These are phyloP conservation scores for Colletotrichum musicola DNA, from an alignment of 2,329 filamentous ascomycete genomes.

Conservation along the genomic window DNA sequence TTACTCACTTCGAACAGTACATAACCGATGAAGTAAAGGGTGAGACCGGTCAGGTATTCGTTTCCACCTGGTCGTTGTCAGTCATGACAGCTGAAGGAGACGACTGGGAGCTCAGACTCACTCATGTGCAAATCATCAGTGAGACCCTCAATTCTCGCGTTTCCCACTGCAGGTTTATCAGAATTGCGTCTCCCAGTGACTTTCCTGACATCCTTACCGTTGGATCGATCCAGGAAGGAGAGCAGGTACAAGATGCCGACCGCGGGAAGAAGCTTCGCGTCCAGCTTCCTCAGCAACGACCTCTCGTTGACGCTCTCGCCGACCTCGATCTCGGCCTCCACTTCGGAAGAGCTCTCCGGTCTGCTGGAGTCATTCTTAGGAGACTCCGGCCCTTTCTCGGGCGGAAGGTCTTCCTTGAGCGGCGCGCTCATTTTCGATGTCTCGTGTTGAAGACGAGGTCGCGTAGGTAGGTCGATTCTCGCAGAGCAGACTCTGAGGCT, in stretches of 20 bases:
- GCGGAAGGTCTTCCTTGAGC: background rate
- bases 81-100: slow-evolving; percentile 42
- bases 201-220: slow-evolving; percentile 57
- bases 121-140: slow-evolving; percentile 65
- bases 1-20: slow-evolving; percentile 67
- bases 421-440: slow-evolving; percentile 26
- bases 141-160: slow-evolving; percentile 69
- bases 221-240: slow-evolving; percentile 69
- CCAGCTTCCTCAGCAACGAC: slow-evolving; percentile 68
- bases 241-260: slow-evolving; percentile 68
- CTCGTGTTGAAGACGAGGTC: background rate
- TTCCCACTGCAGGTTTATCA: slow-evolving; percentile 61
- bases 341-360: slow-evolving; percentile 28
- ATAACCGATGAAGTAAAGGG: slow-evolving; percentile 74
- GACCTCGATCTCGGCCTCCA: slow-evolving; percentile 15
- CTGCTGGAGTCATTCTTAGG: slow-evolving; percentile 17
- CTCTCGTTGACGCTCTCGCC: slow-evolving; percentile 62
- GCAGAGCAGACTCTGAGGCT: background rate
- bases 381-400: slow-evolving; percentile 27
- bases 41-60: slow-evolving; percentile 74
- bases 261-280: slow-evolving; percentile 63
- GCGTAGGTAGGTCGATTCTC: no score
- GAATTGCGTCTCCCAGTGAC: slow-evolving; percentile 39
- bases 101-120: slow-evolving; percentile 54
- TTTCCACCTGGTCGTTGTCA: slow-evolving; percentile 59